A percentile compares a stretch with the other conserved stretches of the same genome.
These are phyloP conservation scores for Phytophthora sp. DNA, from an alignment of 352 stramenopile genomes.

Conservation along the genomic window DNA sequence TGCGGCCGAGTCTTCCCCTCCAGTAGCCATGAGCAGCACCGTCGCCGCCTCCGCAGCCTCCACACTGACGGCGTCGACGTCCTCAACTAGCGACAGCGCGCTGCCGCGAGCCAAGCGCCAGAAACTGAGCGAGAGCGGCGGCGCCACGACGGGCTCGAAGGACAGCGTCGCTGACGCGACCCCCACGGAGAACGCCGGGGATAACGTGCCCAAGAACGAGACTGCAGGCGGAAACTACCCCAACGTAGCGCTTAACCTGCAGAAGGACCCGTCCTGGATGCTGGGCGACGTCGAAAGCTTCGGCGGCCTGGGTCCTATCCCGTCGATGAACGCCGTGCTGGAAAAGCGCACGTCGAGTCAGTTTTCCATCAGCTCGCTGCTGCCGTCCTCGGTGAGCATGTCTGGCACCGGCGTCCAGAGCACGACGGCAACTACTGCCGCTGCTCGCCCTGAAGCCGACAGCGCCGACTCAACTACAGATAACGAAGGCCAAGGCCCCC, in stretches of 20 bases:
- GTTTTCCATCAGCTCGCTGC: constrained; percentile 78
- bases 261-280: constrained; percentile 84
- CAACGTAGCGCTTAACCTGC: constrained; percentile 59
- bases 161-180: constrained; percentile 21
- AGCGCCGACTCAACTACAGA: constrained; percentile 34
- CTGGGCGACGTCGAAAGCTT: constrained; percentile 75
- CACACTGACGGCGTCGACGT: neutral
- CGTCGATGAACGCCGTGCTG: constrained; percentile 69
- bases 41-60: neutral
- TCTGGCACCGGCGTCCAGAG: constrained; percentile 7
- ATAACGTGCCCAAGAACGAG: constrained; percentile 29
- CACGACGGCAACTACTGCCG: neutral
- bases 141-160: constrained; percentile 32
- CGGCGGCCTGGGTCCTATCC: constrained; percentile 64
- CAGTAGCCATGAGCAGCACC: constrained; percentile 27
- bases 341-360: constrained; percentile 79
- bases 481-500: constrained; percentile 33
- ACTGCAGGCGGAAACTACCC: constrained; percentile 29
- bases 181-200: constrained; percentile 8
- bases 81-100: neutral
- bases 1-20: neutral
- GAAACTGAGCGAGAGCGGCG: constrained; percentile 44
- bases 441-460: constrained; percentile 20
- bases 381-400: constrained; percentile 45
- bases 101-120: constrained; percentile 60